These are phyloP conservation scores for Calocybe gangraenosa DNA, from an alignment of 768 basidiomycete species.

Conservation along the genomic window DNA sequence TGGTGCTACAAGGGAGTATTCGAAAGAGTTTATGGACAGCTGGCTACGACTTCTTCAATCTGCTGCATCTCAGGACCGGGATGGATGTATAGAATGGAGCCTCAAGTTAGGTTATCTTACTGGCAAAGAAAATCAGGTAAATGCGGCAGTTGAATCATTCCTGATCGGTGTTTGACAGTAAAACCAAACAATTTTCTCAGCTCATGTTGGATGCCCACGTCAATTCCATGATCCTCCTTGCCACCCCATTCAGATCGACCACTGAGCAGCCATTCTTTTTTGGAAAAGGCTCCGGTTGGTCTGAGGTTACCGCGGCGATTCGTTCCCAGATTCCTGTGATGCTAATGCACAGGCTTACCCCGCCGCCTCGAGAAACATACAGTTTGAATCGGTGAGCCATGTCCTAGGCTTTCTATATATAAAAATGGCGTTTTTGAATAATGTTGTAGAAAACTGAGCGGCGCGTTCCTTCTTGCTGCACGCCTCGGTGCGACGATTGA, in stretches of 20 bases:
- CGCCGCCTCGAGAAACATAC: constrained; percentile 93
- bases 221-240: constrained; percentile 77
- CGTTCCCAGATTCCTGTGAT: constrained; percentile 84
- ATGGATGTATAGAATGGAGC: constrained; percentile 69
- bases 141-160: too few species aligned
- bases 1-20: constrained; percentile 88
- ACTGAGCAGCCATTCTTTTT: constrained; percentile 78
- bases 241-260: constrained; percentile 71
- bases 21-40: constrained; percentile 78
- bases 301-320: constrained; percentile 71
- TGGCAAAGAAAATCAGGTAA: constrained; percentile 79
- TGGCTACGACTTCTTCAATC: constrained; percentile 86
- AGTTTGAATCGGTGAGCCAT: constrained; percentile 85
- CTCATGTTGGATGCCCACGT: constrained; percentile 86
- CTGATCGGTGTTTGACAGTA: background rate
- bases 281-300: constrained; percentile 59
- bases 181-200: constrained; percentile 31
- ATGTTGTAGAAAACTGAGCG: constrained; percentile 66
- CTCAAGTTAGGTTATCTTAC: constrained; percentile 86
- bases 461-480: constrained; percentile 75
- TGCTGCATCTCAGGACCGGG: constrained; percentile 64
- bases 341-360: constrained; percentile 83
- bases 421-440: background rate
- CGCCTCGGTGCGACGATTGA: constrained; percentile 72
- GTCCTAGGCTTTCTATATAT: too few species aligned